Evolutionary conservation across 257 asterid genomes (phyloP).

Genomic region (Avicennia marina): DNA sequence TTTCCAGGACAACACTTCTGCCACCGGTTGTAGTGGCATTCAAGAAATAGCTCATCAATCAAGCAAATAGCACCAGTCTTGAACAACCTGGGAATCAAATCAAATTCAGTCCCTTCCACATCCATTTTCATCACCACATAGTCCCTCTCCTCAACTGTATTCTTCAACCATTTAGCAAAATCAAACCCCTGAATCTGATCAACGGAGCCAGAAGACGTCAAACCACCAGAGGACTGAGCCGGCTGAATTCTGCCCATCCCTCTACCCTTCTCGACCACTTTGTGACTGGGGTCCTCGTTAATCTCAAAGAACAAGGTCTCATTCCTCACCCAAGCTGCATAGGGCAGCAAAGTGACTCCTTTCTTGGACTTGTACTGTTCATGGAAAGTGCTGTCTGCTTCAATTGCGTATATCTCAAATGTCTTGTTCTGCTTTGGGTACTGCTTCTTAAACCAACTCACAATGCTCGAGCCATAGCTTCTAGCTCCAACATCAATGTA

Average conservation of each 20-base stretch:
- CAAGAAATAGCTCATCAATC: slow-evolving; percentile 89
- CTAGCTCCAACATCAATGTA: slow-evolving; percentile 94
- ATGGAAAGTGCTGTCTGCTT: slow-evolving; percentile 79
- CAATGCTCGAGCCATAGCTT: slow-evolving; percentile 95
- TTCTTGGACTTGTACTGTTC: slow-evolving; percentile 64
- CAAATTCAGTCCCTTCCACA: slow-evolving; percentile 96
- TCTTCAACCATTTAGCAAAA: slow-evolving; percentile 85
- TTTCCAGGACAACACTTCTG: slow-evolving; percentile 96
- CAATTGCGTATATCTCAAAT: slow-evolving; percentile 83
- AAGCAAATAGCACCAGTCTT: slow-evolving; percentile 84
- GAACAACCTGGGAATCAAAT: slow-evolving; percentile 77
- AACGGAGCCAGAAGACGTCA: slow-evolving; percentile 38
- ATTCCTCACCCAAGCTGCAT: slow-evolving; percentile 95
- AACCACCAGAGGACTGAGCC: slow-evolving; percentile 43
- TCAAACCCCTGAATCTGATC: slow-evolving; percentile 91
- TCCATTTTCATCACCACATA: slow-evolving; percentile 98
- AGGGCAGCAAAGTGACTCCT: slow-evolving; percentile 79
- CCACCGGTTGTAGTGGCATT: slow-evolving; percentile 96
- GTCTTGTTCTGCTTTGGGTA: slow-evolving; percentile 91
- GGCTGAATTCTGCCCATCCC: slow-evolving; percentile 98
- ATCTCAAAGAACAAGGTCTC: slow-evolving; percentile 82
- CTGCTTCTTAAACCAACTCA: slow-evolving; percentile 96
- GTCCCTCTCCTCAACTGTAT: slow-evolving; percentile 57
- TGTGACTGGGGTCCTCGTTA: slow-evolving; percentile 63
- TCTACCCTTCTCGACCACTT: slow-evolving; percentile 62